Evolutionary conservation across 2,329 filamentous ascomycete genomes (phyloP).

Genomic region (Hymenoscyphus linearis): DNA sequence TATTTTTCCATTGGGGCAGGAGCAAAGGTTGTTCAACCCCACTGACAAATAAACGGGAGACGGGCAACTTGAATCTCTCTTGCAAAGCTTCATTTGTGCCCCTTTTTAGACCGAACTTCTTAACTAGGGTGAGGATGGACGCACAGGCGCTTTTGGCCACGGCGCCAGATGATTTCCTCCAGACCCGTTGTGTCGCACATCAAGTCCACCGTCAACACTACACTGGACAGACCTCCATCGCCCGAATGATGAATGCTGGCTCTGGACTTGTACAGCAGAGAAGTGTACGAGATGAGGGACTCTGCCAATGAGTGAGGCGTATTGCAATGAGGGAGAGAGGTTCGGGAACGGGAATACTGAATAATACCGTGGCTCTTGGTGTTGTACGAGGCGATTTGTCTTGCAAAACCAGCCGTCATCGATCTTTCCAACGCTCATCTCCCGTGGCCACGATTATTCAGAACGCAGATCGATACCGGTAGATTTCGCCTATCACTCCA

Average conservation of each 20-base stretch:
- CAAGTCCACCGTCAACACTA: background rate
- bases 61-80: background rate
- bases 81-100: background rate
- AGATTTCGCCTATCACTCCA: background rate
- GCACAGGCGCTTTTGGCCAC: background rate
- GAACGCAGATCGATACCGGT: background rate
- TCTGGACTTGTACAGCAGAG: background rate
- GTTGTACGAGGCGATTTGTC: background rate
- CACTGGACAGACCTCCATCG: background rate
- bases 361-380: no score
- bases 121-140: background rate
- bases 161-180: background rate
- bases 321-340: background rate
- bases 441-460: background rate
- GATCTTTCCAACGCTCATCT: background rate
- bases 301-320: background rate
- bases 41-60: background rate
- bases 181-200: background rate
- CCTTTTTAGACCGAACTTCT: background rate
- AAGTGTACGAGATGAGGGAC: background rate
- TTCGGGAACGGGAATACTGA: background rate
- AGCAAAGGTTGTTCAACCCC: background rate
- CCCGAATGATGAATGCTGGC: background rate
- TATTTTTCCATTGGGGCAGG: background rate
- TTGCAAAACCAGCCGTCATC: background rate